A percentile compares a stretch with the other conserved stretches of the same genome.
These are phyloP conservation scores for Pinus taeda DNA, from an alignment of 75 land plant species.

Conservation along the genomic window DNA sequence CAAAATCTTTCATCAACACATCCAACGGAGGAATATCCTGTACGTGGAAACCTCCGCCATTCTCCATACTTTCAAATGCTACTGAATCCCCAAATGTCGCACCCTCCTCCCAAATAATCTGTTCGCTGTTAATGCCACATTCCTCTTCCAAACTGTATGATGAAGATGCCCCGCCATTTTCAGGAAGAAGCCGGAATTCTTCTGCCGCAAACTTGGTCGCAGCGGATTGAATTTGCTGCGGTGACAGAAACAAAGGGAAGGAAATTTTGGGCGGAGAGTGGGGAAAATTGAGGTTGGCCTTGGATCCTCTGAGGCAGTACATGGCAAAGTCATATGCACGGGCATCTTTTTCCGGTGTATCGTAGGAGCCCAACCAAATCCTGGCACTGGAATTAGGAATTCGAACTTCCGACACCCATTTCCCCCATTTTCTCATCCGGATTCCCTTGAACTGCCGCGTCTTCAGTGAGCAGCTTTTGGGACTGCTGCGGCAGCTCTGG, in stretches of 20 bases:
- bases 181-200: too few species aligned
- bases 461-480: too few species aligned
- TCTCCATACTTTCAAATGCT: too few species aligned
- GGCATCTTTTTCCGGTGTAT: conserved; percentile 35
- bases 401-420: conserved; percentile 27
- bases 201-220: neutral
- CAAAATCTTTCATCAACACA: too few species aligned
- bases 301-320: conserved; percentile 19
- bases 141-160: too few species aligned
- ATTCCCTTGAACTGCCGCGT: conserved; percentile 12
- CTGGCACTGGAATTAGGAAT: conserved; percentile 33
- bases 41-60: too few species aligned
- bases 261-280: neutral
- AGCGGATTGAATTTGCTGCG: neutral
- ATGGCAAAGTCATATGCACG: conserved; percentile 44
- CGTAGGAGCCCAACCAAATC: conserved; percentile 46
- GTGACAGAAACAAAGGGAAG: neutral
- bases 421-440: conserved; percentile 35
- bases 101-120: too few species aligned
- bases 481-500: too few species aligned
- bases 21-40: too few species aligned
- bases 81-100: too few species aligned
- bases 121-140: too few species aligned
- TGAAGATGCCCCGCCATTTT: too few species aligned
- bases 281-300: neutral